Evolutionary conservation across 2,329 filamentous ascomycete species (phyloP).

Genomic region (Sporothrix protearum): DNA sequence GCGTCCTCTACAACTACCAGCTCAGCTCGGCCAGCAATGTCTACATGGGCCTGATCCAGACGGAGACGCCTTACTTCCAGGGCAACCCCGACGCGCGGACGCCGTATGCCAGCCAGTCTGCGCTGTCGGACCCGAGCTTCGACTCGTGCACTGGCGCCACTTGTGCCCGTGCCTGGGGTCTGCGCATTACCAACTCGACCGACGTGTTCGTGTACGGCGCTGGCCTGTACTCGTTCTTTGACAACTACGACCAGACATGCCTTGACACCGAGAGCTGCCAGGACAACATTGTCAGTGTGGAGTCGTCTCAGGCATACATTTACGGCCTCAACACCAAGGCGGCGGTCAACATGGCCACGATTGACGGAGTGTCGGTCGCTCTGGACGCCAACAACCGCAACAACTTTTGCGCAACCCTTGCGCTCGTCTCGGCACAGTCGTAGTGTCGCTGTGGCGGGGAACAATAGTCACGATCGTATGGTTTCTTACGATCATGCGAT

Average conservation of each 20-base stretch:
- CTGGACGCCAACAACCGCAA: slow-evolving; percentile 61
- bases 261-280: slow-evolving; percentile 67
- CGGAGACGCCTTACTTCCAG: slow-evolving; percentile 87
- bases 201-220: slow-evolving; percentile 68
- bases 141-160: slow-evolving; percentile 46
- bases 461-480: background rate
- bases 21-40: slow-evolving; percentile 72
- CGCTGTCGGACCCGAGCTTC: slow-evolving; percentile 68
- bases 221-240: slow-evolving; percentile 78
- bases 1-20: slow-evolving; percentile 77
- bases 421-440: slow-evolving; percentile 42
- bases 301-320: slow-evolving; percentile 56
- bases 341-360: slow-evolving; percentile 66
- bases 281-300: slow-evolving; percentile 70
- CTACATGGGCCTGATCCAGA: slow-evolving; percentile 80
- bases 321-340: slow-evolving; percentile 74
- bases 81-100: slow-evolving; percentile 70
- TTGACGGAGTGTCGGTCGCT: slow-evolving; percentile 53
- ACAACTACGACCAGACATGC: slow-evolving; percentile 74
- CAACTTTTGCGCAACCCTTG: slow-evolving; percentile 61
- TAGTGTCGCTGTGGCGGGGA: slow-evolving; percentile 2
- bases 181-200: slow-evolving; percentile 64
- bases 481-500: too few species aligned
- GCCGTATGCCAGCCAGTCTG: slow-evolving; percentile 58
- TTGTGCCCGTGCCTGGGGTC: slow-evolving; percentile 74